Evolutionary conservation across 2,329 filamentous ascomycete genomes (phyloP), one percentile per base, ranked within the genome.

Genomic region (Fusarium begoniae): DNA sequence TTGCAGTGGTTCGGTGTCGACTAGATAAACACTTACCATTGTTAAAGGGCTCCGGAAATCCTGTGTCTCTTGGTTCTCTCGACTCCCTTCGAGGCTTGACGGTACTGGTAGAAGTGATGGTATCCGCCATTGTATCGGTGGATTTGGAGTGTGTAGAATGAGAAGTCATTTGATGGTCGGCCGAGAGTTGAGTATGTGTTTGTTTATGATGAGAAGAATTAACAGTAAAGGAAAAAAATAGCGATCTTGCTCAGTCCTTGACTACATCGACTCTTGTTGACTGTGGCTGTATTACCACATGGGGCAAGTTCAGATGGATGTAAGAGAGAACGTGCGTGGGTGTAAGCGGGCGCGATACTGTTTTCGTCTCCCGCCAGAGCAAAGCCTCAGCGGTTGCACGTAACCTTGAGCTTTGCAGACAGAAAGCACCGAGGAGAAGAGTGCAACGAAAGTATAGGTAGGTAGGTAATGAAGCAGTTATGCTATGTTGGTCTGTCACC

Each of bases 31-130:
- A 82, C 85, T 77, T 76, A 88, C 87, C 78, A 61, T 82, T 83
- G 62, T 84, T 84, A 50, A 88, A 87, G 1, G 85, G 82, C 66
- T 88, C 86, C 4, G 87, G 87, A 65, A 89, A 89, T 51, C 87
- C 87, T 20, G 87, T 88, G 76, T 88, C 83, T 63, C 85, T 78
- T 48, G 78, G 76, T 60, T 69, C 73, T 63, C 84, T 78, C 44
- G 77, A 75, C 61, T 70, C 74, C 58, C 74, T 77, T 58, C 74
- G 77, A 53, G 75, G 50, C 56, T 74, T 80, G 60, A 53, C 57
- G 37, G 66, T 77, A n/a, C 74, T 78, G 3, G 72, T 62, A 15
- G 76, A 66, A 77, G 80, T 77, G 15, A 72, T 63, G 30, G 77
- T 76, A 10, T 73, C 63, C 37, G 76, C 60, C 81, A 81, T 79